A percentile compares a stretch with the other conserved stretches of the same genome.
phyloP scores from a whole-genome alignment of 768 basidiomycete species.

The Pisolithus marmoratus region DNA sequence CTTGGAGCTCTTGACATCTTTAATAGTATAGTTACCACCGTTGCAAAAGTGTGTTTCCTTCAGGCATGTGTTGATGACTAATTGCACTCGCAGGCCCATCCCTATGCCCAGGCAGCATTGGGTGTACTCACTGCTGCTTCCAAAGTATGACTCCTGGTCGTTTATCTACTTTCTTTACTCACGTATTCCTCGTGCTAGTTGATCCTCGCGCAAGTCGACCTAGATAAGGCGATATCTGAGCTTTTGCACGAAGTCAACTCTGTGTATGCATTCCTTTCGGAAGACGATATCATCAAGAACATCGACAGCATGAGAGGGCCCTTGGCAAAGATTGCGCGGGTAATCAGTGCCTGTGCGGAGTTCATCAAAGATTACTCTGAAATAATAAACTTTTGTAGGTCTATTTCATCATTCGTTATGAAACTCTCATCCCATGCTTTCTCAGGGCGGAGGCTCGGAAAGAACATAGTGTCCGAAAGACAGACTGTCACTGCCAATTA shows the following conservation, averaged over 20 bases:
- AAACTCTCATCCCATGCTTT: neutral
- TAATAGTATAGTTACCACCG: neutral
- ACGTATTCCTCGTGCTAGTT: neutral
- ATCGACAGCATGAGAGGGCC: neutral
- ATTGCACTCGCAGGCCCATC: neutral
- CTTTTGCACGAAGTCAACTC: neutral
- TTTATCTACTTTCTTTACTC: neutral
- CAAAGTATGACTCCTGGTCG: neutral
- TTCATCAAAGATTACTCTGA: neutral
- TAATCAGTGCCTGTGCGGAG: neutral
- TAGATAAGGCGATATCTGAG: neutral
- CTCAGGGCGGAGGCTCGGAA: neutral
- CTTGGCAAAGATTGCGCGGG: neutral
- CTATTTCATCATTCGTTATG: neutral
- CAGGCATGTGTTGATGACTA: neutral
- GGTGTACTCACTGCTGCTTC: neutral
- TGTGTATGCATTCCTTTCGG: neutral
- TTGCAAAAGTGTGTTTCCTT: neutral
- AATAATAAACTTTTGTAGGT: neutral
- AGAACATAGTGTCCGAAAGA: neutral
- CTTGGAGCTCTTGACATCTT: neutral
- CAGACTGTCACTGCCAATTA: neutral
- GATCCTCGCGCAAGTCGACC: neutral
- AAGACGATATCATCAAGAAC: neutral
- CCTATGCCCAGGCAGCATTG: neutral